Percentiles rank a stretch among this genome's conserved stretches.
Conservation (phyloP, 2,329 filamentous ascomycete species). For the Aspergillus tubingensis region DNA sequence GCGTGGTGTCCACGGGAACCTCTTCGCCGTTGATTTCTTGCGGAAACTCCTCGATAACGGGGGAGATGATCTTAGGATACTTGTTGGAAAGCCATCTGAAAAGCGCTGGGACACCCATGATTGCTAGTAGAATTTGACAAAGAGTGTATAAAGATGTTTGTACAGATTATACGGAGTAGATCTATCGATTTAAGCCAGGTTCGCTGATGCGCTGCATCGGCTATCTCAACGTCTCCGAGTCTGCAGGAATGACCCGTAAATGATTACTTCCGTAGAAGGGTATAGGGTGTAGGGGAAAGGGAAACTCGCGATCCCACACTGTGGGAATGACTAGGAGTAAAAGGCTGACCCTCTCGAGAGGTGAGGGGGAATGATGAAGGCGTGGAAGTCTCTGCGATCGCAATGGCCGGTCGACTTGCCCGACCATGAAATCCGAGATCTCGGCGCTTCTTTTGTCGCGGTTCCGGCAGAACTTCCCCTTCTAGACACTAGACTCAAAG, state of each 20-base stretch:
- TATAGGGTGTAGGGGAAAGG: background rate
- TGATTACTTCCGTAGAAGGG: background rate
- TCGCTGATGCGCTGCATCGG: conserved; percentile 20
- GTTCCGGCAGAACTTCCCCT: conserved; percentile 20
- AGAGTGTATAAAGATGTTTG: background rate
- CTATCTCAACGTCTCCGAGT: conserved; percentile 11
- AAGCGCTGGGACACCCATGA: conserved; percentile 90
- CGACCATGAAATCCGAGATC: conserved; percentile 16
- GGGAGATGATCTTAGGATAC: conserved; percentile 95
- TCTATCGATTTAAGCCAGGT: conserved; percentile 11
- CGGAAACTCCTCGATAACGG: conserved; percentile 83
- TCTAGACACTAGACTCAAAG: no score
- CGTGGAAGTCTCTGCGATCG: conserved; percentile 24
- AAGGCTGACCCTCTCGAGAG: conserved; percentile 9
- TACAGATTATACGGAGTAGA: conserved; percentile 6
- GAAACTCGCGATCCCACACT: background rate
- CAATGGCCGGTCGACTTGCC: conserved; percentile 8
- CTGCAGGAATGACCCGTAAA: background rate
- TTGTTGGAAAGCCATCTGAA: conserved; percentile 97
- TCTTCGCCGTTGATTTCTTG: conserved; percentile 78
- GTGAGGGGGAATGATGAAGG: conserved; percentile 6
- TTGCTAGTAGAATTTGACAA: conserved; percentile 21
- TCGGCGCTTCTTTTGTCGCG: conserved; percentile 29
- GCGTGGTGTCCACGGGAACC: conserved; percentile 81
- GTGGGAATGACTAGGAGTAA: conserved; percentile 1